Percentiles rank a stretch among this genome's conserved stretches.
These are phyloP conservation scores for Hypomontagnella submonticulosa DNA, from an alignment of 495 filamentous ascomycete genomes.

Conservation along the genomic window DNA sequence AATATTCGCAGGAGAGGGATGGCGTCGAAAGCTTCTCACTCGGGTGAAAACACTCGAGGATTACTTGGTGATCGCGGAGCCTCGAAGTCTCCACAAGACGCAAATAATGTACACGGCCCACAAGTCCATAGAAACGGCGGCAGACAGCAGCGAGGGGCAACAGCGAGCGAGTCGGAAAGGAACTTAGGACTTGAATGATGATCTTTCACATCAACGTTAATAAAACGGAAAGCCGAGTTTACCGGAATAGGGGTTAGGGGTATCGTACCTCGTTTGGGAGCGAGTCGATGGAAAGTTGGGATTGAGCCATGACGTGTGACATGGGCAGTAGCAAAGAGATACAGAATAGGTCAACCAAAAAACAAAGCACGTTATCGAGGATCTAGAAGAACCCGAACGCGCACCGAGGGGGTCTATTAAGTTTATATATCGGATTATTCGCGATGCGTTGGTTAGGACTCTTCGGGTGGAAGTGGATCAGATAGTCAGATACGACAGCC, in stretches of 20 bases:
- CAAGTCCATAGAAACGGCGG: conserved; percentile 72
- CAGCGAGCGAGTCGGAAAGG: conserved; percentile 68
- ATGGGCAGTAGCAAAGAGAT: conserved; percentile 46
- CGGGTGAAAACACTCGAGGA: conserved; percentile 83
- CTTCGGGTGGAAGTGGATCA: conserved; percentile 26
- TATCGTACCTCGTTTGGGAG: conserved; percentile 58
- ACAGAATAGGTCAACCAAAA: conserved; percentile 42
- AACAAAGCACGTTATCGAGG: conserved; percentile 43
- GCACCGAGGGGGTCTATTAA: conserved; percentile 8
- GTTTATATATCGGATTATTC: conserved; percentile 37
- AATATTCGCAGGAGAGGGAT: conserved; percentile 74
- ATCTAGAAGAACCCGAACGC: conserved; percentile 9
- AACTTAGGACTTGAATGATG: conserved; percentile 70
- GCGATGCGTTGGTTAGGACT: conserved; percentile 10
- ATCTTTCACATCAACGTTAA: conserved; percentile 61
- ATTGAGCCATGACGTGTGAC: conserved; percentile 46
- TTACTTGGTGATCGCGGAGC: conserved; percentile 69
- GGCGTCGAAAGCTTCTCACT: conserved; percentile 73
- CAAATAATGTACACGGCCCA: conserved; percentile 73
- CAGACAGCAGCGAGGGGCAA: conserved; percentile 70
- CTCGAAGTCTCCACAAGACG: conserved; percentile 68
- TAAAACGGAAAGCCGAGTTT: conserved; percentile 12
- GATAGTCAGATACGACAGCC: conserved; percentile 14
- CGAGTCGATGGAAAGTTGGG: conserved; percentile 47
- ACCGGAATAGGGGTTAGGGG: conserved; percentile 2